Evolutionary conservation across 805 yeast species (phyloP), one percentile per base, ranked within the genome.

Genomic region (Schwanniomyces pseudopolymorphus): DNA sequence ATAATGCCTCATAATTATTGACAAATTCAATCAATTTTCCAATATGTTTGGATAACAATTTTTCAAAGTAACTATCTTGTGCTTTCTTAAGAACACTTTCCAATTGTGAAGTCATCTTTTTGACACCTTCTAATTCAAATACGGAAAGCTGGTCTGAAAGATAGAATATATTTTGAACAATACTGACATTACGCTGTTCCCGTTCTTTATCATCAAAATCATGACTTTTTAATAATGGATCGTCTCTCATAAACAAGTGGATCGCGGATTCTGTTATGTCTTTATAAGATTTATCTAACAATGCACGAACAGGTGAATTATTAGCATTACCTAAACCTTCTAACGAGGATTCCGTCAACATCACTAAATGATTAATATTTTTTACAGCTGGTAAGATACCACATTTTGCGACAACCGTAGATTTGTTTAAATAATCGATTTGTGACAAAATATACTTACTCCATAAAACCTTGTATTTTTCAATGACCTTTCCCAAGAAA

Each of bases 11-110:
- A 36, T 83, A 79, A 28, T 84, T 87, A 35, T 75, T 74, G 2
- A 89, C 78, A 60, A 87, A 85, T 22, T 79, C 81, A 13, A 80
- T 68, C 42, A 90, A 56, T 56, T 85, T 85, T 0, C 94, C 92
- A 56, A 89, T 73, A 20, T 81, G 73, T 39, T 83, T 73, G 45
- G 58, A 57, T 20, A 70, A 50, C 13, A 66, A 52, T 51, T 59
- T 61, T 42, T 61, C 63, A 58, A 70, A 69, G 49, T 72, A 72
- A 20, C 55, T 55, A 3, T 52, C 55, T 53, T 67, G 63, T 8
- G 61, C 59, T 40, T 56, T 56, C 35, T 51, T 54, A 52, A 69
- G 70, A 4, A 64, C 61, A 3, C 52, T 26, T 1, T 61, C 63
- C 38, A 72, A 55, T 39, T 55, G 54, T 4, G 46, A 25, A 28